A percentile compares a stretch with the other conserved stretches of the same genome.
Evolutionary conservation across 2,329 filamentous ascomycete genomes (phyloP).

Genomic region (Colletotrichum tanaceti): DNA sequence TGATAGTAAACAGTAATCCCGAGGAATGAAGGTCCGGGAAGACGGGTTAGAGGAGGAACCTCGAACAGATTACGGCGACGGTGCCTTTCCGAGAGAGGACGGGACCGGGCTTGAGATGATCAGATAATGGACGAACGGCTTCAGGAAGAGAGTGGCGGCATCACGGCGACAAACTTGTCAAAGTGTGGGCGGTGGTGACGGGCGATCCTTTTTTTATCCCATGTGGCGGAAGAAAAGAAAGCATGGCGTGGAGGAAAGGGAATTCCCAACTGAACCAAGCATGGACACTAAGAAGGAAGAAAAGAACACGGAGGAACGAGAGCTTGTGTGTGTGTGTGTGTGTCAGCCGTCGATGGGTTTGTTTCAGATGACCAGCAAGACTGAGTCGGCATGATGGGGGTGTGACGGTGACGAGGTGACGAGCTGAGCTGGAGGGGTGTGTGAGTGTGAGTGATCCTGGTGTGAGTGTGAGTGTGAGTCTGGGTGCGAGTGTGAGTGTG

Average conservation of each 20-base stretch:
- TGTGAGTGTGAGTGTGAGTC: neutral
- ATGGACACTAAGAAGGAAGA: neutral
- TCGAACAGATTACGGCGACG: neutral
- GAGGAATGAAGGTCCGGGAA: neutral
- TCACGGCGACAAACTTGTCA: neutral
- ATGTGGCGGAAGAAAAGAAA: neutral
- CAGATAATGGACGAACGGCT: neutral
- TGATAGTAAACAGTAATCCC: neutral
- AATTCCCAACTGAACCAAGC: too few species aligned
- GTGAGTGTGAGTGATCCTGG: neutral
- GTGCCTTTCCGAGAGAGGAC: slow-evolving; percentile 11
- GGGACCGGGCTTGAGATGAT: slow-evolving; percentile 19
- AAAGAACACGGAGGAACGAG: slow-evolving; percentile 6
- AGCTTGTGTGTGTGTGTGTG: slow-evolving; percentile 28
- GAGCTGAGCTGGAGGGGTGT: slow-evolving; percentile 6
- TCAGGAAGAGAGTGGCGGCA: slow-evolving; percentile 4
- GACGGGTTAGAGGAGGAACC: neutral
- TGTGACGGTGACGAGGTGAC: slow-evolving; percentile 11
- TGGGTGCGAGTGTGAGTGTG: neutral
- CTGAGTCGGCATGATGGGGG: slow-evolving; percentile 27
- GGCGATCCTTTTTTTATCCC: slow-evolving; percentile 14
- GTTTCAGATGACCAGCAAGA: slow-evolving; percentile 40
- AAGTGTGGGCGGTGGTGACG: neutral
- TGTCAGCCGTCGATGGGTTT: slow-evolving; percentile 38
- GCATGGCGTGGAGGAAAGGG: neutral